These are phyloP conservation scores for Coemansia sp. DNA, from an alignment of 192 early-diverging fungal species.

Conservation along the genomic window DNA sequence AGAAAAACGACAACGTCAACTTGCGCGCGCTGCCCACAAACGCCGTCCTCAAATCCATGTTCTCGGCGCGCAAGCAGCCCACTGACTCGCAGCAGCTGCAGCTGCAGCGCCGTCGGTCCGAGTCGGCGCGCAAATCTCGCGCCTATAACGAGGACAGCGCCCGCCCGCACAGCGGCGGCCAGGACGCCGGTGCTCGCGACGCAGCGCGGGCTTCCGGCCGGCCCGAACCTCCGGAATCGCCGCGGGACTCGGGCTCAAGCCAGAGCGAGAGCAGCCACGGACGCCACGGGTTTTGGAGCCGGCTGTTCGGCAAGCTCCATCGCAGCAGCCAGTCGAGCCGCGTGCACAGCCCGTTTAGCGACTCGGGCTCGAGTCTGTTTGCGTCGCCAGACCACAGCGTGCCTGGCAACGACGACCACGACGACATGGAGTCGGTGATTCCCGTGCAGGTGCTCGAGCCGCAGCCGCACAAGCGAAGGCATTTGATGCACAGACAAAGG, in stretches of 20 bases:
- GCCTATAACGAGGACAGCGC: too few species aligned
- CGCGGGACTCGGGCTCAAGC: not conserved
- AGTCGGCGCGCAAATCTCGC: not conserved
- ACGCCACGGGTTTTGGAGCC: not conserved
- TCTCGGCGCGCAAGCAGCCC: not conserved
- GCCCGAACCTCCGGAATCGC: not conserved
- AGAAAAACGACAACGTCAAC: slow-evolving; percentile 10
- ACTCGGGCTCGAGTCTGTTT: slow-evolving; percentile 3
- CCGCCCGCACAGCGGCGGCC: too few species aligned
- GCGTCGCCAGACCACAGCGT: not conserved
- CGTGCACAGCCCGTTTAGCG: not conserved
- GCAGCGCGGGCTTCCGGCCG: not conserved
- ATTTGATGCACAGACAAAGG: too few species aligned
- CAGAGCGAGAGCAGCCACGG: not conserved
- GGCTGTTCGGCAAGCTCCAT: not conserved
- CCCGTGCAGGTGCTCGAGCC: too few species aligned
- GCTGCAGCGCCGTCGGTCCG: too few species aligned
- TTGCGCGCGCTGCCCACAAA: slow-evolving; percentile 1
- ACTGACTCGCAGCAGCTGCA: not conserved
- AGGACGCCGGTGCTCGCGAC: not conserved
- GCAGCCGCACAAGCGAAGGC: too few species aligned
- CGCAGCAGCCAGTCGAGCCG: not conserved
- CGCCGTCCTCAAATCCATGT: not conserved
- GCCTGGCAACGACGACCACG: too few species aligned
- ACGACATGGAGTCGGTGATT: too few species aligned